Percentiles rank a stretch among this genome's conserved stretches.
Conservation (phyloP, 106 monocot genomes). For the Hemerocallis citrina region DNA sequence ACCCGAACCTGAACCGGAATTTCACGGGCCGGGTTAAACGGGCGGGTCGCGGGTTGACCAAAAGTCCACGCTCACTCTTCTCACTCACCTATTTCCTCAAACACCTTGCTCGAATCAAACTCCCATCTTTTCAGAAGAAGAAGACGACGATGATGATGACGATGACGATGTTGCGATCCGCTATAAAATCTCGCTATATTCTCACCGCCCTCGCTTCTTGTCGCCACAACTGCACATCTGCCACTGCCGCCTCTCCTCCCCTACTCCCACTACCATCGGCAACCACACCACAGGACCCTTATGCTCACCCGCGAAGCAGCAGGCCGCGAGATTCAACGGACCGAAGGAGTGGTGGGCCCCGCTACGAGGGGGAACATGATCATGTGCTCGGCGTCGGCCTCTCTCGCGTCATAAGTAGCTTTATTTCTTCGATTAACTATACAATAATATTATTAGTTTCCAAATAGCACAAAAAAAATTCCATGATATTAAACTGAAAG, state of each 20-base stretch:
- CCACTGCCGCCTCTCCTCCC: background rate
- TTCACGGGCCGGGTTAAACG: too few relatives aligned
- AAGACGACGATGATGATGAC: background rate
- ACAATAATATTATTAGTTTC: too few relatives aligned
- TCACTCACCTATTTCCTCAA: background rate
- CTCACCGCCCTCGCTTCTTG: conserved; percentile 17
- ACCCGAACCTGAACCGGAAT: too few relatives aligned
- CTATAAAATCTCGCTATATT: background rate
- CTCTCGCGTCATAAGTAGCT: conserved; percentile 43
- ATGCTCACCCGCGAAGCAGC: background rate
- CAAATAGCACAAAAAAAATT: too few relatives aligned
- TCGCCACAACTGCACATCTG: conserved; percentile 4
- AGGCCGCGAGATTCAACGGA: background rate
- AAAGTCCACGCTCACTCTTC: background rate
- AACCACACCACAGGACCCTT: background rate
- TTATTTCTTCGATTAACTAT: background rate
- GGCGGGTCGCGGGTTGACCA: too few relatives aligned
- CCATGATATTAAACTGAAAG: too few relatives aligned
- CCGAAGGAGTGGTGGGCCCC: conserved; percentile 6
- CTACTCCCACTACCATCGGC: conserved; percentile 3
- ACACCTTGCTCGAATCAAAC: background rate
- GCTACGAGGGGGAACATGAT: conserved; percentile 59
- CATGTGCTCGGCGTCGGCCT: conserved; percentile 62
- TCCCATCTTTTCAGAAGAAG: too few relatives aligned
- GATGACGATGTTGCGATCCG: conserved; percentile 14